Conservation (phyloP, 805 yeast genomes). For the Pichia nanzhaoensis region DNA sequence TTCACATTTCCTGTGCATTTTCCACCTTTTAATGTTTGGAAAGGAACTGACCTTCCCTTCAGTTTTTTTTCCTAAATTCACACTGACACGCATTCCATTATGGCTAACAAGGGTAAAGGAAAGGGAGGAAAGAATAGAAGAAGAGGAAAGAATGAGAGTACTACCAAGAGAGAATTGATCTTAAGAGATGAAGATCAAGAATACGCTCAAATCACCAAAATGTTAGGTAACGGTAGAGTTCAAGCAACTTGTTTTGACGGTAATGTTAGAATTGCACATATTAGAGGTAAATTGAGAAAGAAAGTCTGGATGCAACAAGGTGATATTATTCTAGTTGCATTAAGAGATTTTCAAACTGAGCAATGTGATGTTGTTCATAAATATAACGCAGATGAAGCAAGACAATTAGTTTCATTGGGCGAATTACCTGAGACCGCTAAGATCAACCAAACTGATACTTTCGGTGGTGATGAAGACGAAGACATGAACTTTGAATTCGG, state of each 20-base stretch:
- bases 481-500: slow-evolving; percentile 98
- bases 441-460: slow-evolving; percentile 95
- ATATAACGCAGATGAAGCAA: slow-evolving; percentile 95
- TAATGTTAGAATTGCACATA: slow-evolving; percentile 88
- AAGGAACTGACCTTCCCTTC: not conserved
- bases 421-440: slow-evolving; percentile 96
- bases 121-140: slow-evolving; percentile 91
- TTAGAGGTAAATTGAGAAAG: slow-evolving; percentile 98
- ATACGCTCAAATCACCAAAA: slow-evolving; percentile 95
- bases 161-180: slow-evolving; percentile 90
- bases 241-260: slow-evolving; percentile 96
- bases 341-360: slow-evolving; percentile 98
- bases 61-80: no score
- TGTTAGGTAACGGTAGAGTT: slow-evolving; percentile 97
- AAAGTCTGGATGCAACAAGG: slow-evolving; percentile 99
- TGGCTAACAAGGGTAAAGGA: slow-evolving; percentile 36
- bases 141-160: slow-evolving; percentile 95
- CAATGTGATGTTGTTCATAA: slow-evolving; percentile 97
- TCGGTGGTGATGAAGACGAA: slow-evolving; percentile 93
- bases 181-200: slow-evolving; percentile 96
- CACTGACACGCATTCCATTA: slow-evolving; percentile 18
- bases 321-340: slow-evolving; percentile 89
- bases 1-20: no score
- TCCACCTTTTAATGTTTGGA: no score
- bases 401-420: slow-evolving; percentile 90